These are phyloP conservation scores for Scheffersomyces ergatensis DNA, from an alignment of 805 yeast genomes.

Conservation along the genomic window DNA sequence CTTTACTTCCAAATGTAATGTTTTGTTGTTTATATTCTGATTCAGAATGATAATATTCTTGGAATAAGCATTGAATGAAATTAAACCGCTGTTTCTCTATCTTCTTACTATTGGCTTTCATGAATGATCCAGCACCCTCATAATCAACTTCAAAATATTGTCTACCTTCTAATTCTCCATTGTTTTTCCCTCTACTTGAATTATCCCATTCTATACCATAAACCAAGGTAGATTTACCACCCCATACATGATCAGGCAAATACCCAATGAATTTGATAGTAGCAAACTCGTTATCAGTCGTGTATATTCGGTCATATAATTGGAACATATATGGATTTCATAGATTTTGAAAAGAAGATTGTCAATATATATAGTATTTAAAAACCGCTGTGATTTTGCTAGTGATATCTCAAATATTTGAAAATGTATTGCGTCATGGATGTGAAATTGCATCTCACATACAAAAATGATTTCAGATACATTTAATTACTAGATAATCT, in stretches of 20 bases:
- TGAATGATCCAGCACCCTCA: slow-evolving; percentile 59
- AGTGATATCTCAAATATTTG: no score
- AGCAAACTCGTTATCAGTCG: slow-evolving; percentile 48
- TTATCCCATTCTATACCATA: slow-evolving; percentile 90
- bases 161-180: slow-evolving; percentile 56
- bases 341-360: no score
- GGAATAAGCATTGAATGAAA: slow-evolving; percentile 49
- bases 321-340: neutral
- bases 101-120: slow-evolving; percentile 43
- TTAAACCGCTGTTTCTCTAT: slow-evolving; percentile 21
- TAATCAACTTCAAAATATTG: slow-evolving; percentile 49
- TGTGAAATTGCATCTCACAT: no score
- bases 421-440: no score
- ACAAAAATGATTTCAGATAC: no score
- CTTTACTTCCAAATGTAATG: slow-evolving; percentile 53
- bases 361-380: no score
- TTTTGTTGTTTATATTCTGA: slow-evolving; percentile 20
- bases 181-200: slow-evolving; percentile 63
- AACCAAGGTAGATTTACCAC: slow-evolving; percentile 42
- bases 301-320: slow-evolving; percentile 16
- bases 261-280: slow-evolving; percentile 64
- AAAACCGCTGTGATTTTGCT: no score
- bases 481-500: no score
- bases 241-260: slow-evolving; percentile 56
- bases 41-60: slow-evolving; percentile 18